A percentile compares a stretch with the other conserved stretches of the same genome.
Conservation (phyloP, 139 green algal species). For the Chlorella sp. region DNA sequence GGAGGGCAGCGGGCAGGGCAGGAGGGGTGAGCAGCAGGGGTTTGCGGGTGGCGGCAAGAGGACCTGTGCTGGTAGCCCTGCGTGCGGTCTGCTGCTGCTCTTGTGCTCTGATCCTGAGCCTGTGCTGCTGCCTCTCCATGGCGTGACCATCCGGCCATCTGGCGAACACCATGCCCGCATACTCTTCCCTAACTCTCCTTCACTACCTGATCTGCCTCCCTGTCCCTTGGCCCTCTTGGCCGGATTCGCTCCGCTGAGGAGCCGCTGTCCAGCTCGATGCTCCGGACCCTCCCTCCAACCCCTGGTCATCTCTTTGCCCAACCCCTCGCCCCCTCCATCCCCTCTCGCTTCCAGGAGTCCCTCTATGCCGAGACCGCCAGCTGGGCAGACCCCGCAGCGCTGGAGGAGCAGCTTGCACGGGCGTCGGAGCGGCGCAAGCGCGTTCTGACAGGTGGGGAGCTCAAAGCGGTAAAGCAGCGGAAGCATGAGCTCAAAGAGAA, state of each 20-base stretch:
- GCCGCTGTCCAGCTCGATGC: background rate
- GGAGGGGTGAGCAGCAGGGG: background rate
- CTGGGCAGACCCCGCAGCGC: slow-evolving; percentile 24
- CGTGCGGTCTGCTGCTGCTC: too few species aligned
- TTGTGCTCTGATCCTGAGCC: too few species aligned
- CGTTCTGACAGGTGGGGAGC: background rate
- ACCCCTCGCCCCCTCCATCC: background rate
- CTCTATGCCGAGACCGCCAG: slow-evolving; percentile 37
- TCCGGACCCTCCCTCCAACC: background rate
- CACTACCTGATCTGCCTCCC: too few species aligned
- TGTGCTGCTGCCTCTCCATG: background rate
- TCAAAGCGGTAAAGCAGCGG: slow-evolving; percentile 13
- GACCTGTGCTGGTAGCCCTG: too few species aligned
- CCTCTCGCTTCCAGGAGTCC: slow-evolving; percentile 4
- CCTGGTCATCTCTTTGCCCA: background rate
- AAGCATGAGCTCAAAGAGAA: slow-evolving; percentile 35
- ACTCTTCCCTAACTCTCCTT: too few species aligned
- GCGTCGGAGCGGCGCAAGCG: slow-evolving; percentile 37
- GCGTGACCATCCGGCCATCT: background rate
- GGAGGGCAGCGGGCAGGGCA: too few species aligned
- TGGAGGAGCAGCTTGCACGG: slow-evolving; percentile 35
- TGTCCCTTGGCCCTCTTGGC: too few species aligned
- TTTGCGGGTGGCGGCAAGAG: too few species aligned
- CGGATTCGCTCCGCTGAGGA: background rate
- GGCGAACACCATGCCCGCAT: too few species aligned